Base-by-base conservation (phyloP, 345 rosid genomes). In the Excoecaria cochinchinensis region DNA sequence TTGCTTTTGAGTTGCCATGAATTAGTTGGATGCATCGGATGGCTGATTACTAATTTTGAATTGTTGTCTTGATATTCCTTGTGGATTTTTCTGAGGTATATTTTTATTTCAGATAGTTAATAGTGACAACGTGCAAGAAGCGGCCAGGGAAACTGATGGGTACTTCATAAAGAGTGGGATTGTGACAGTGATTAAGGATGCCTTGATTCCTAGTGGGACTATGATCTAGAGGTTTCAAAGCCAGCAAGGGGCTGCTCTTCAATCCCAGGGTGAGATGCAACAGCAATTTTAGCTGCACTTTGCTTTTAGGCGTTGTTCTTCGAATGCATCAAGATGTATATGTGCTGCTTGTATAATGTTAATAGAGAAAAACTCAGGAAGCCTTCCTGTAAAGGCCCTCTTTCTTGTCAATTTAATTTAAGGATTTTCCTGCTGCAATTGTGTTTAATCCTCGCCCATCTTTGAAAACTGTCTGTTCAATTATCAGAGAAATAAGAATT, bases 91-190 rank as follows among this genome's bases (percentile, higher is more conserved):
- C 31, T 31, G 2, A 31, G 31, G 31, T n/a, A 0, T n/a, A 8
- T 46, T 5, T 31, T 59, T 2, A 8, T 65, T 79, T 74, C 89
- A 94, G 97, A 94, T 94, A 79, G 69, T 94, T n/a, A 94, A 94
- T 74, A 63, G 85, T 0, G 95, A 90, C 87, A 83, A 79, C 24
- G 97, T 94, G 70, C 97, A 92, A 91, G 98, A 94, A 87, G 92
- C 98, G 3, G 98, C 97, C 0, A 87, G 97, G 67, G 98, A 94
- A 81, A 90, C 98, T 1, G 97, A 94, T 83, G 98, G 98, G 72
- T 92, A 89, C 80, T 94, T 94, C 86, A 94, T 94, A 47, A 94
- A 94, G 90, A 92, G 98, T 19, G 98, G 98, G 70, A 94, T 94
- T 31, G 98, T 94, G 62, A 92, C 97, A 8, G 89, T 94, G 65